Evolutionary conservation across 306 rosid species (phyloP).

Genomic region (Phaseolus lunatus): DNA sequence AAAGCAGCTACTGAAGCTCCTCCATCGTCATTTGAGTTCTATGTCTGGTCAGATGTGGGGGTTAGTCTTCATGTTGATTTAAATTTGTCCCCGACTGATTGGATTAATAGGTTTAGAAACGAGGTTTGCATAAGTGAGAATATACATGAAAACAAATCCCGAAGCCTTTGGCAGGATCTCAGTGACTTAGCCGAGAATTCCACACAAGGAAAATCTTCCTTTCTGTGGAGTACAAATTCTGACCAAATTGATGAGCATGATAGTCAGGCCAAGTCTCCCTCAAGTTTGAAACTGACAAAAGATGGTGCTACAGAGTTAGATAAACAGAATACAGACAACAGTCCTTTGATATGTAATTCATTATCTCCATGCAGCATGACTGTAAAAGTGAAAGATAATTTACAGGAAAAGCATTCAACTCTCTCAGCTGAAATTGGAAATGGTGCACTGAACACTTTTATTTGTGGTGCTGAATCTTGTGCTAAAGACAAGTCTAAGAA

Average conservation of each 20-base stretch:
- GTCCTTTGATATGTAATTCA: conserved; percentile 45
- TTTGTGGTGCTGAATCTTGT: conserved; percentile 54
- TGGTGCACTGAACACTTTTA: conserved; percentile 37
- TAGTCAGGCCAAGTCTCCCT: conserved; percentile 45
- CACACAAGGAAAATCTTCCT: conserved; percentile 49
- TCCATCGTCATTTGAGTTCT: conserved; percentile 67
- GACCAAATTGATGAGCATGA: conserved; percentile 42
- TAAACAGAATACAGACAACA: conserved; percentile 45
- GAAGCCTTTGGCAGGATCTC: conserved; percentile 59
- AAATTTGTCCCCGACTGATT: conserved; percentile 72
- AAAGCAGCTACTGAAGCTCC: conserved; percentile 53
- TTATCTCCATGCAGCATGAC: conserved; percentile 39
- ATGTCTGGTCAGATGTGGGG: conserved; percentile 78
- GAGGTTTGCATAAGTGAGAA: conserved; percentile 61
- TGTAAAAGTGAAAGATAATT: conserved; percentile 45
- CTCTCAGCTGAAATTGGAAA: conserved; percentile 49
- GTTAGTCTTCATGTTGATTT: conserved; percentile 74
- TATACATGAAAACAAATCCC: conserved; percentile 45
- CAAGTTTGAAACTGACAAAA: conserved; percentile 46
- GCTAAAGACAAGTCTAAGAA: conserved; percentile 35
- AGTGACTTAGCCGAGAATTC: conserved; percentile 49
- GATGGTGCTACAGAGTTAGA: conserved; percentile 42
- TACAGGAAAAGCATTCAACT: conserved; percentile 50
- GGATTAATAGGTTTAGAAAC: conserved; percentile 62
- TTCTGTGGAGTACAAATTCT: conserved; percentile 44